A percentile compares a stretch with the other conserved stretches of the same genome.
Conservation (phyloP, 305 asterid species). For the Withania somnifera region DNA sequence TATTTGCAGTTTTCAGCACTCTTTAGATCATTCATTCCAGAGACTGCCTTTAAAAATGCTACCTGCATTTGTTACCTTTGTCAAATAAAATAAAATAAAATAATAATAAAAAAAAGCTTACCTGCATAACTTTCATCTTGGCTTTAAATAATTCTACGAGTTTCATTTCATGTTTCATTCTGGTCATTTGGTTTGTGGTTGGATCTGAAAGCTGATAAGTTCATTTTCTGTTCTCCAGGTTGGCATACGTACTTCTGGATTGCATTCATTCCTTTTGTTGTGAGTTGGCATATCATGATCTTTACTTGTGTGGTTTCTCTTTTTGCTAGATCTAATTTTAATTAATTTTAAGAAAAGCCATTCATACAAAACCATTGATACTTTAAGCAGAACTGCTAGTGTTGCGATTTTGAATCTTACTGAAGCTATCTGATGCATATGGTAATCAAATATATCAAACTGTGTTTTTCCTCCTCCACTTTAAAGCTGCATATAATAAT, state of each 20-base stretch:
- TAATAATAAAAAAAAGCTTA: too few species aligned
- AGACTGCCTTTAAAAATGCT: background rate
- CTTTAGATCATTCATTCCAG: background rate
- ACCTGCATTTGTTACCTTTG: too few species aligned
- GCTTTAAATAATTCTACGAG: background rate
- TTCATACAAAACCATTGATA: background rate
- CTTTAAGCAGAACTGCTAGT: background rate
- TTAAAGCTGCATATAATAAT: background rate
- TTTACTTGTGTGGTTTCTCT: background rate
- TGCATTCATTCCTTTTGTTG: constrained; percentile 64
- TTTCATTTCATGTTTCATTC: background rate
- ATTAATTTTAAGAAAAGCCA: background rate
- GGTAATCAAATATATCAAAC: background rate
- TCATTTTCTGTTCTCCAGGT: constrained; percentile 34
- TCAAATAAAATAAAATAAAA: too few species aligned
- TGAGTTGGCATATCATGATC: constrained; percentile 22
- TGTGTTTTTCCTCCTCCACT: background rate
- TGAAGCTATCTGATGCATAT: background rate
- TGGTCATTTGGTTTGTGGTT: background rate
- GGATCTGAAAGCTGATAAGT: background rate
- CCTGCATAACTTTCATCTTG: background rate
- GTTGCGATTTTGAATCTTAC: background rate
- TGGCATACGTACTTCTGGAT: constrained; percentile 98
- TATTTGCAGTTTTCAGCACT: background rate
- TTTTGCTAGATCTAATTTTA: background rate